phyloP scores from a whole-genome alignment of 805 yeast genomes.

The Diddensiella transvaalensis region DNA sequence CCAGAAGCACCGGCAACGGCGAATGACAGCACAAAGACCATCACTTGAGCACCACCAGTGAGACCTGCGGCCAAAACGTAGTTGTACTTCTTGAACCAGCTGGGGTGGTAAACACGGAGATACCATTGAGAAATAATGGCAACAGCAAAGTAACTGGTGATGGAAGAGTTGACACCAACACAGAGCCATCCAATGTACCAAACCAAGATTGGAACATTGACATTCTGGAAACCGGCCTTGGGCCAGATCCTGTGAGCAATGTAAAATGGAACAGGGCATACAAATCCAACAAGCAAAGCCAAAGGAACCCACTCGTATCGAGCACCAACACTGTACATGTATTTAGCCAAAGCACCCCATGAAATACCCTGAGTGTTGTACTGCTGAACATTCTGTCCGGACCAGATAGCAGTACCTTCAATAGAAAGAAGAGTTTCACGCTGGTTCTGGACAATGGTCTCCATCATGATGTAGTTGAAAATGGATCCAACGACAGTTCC shows the following conservation, averaged over 20 bases:
- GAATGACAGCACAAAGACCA: constrained; percentile 34
- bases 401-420: constrained; percentile 36
- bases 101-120: constrained; percentile 40
- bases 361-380: constrained; percentile 37
- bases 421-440: constrained; percentile 28
- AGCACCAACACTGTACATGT: constrained; percentile 31
- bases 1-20: constrained; percentile 36
- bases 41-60: constrained; percentile 45
- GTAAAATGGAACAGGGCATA: constrained; percentile 33
- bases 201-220: constrained; percentile 30
- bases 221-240: constrained; percentile 29
- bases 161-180: constrained; percentile 34
- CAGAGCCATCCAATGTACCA: constrained; percentile 36
- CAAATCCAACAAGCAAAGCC: constrained; percentile 31
- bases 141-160: constrained; percentile 32
- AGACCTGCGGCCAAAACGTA: constrained; percentile 47
- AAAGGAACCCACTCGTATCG: constrained; percentile 34
- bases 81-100: constrained; percentile 53
- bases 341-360: constrained; percentile 37
- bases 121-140: constrained; percentile 45
- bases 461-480: constrained; percentile 31
- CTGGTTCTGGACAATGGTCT: constrained; percentile 32
- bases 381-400: constrained; percentile 37
- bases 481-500: constrained; percentile 28
- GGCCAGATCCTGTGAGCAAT: constrained; percentile 30